Evolutionary conservation across 2,329 filamentous ascomycete genomes (phyloP).

Genomic region (Sclerotinia glacialis): DNA sequence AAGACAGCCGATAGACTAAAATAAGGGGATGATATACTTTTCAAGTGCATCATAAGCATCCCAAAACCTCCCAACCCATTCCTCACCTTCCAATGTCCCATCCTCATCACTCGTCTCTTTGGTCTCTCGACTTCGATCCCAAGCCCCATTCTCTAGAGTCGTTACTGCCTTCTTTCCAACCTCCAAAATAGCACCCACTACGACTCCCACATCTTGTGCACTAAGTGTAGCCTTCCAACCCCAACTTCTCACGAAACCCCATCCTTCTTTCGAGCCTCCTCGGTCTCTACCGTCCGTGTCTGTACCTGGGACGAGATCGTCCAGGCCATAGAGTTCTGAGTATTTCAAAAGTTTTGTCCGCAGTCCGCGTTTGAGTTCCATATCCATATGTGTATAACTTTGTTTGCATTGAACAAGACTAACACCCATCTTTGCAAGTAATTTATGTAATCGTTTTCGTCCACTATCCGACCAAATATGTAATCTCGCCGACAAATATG

Average conservation of each 20-base stretch:
- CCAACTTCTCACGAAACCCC: slow-evolving; percentile 97
- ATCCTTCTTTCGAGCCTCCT: slow-evolving; percentile 78
- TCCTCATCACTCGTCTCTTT: slow-evolving; percentile 48
- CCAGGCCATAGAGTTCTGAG: slow-evolving; percentile 87
- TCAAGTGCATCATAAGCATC: slow-evolving; percentile 70
- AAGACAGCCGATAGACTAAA: background rate
- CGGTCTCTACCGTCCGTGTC: slow-evolving; percentile 68
- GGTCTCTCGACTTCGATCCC: slow-evolving; percentile 41
- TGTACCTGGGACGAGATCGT: slow-evolving; percentile 82
- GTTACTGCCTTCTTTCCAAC: slow-evolving; percentile 60
- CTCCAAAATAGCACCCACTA: slow-evolving; percentile 88
- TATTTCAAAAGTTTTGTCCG: slow-evolving; percentile 86
- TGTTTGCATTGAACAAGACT: slow-evolving; percentile 91
- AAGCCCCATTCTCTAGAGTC: slow-evolving; percentile 33
- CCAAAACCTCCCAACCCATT: slow-evolving; percentile 68
- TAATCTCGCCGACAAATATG: slow-evolving; percentile 85
- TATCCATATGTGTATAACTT: slow-evolving; percentile 97
- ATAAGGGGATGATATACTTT: slow-evolving; percentile 46
- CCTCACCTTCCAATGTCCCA: slow-evolving; percentile 53
- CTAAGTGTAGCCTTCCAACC: slow-evolving; percentile 94
- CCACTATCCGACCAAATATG: slow-evolving; percentile 94
- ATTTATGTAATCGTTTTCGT: slow-evolving; percentile 83
- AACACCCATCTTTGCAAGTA: slow-evolving; percentile 97
- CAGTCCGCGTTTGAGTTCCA: slow-evolving; percentile 86
- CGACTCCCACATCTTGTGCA: slow-evolving; percentile 89